Evolutionary conservation across 371 early-diverging fungal genomes (phyloP).

Genomic region (Chytridiales sp.): DNA sequence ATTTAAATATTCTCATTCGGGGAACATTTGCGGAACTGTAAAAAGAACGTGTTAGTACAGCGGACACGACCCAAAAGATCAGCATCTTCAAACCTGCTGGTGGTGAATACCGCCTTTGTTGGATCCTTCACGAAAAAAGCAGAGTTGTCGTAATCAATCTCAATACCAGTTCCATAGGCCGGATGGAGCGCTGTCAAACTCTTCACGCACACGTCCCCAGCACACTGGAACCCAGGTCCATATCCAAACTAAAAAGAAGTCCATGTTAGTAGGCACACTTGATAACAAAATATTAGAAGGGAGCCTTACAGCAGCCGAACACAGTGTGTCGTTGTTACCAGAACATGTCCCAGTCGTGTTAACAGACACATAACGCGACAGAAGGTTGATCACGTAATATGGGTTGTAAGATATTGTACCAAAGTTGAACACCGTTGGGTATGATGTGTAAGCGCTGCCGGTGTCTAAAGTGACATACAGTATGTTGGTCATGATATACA

Average conservation of each 20-base stretch:
- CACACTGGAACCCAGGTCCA: no score
- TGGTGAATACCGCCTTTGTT: conserved; percentile 65
- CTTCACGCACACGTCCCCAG: conserved; percentile 52
- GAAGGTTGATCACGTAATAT: conserved; percentile 18
- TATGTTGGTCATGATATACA: not conserved
- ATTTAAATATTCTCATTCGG: conserved; percentile 57
- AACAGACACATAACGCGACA: conserved; percentile 31
- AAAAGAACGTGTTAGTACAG: not conserved
- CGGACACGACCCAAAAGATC: not conserved
- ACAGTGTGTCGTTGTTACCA: no score
- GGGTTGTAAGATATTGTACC: conserved; percentile 11
- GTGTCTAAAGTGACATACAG: not conserved
- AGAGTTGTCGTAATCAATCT: conserved; percentile 52
- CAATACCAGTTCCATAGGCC: conserved; percentile 72
- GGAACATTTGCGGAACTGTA: conserved; percentile 54
- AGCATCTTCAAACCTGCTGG: conserved; percentile 62
- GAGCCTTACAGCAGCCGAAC: no score
- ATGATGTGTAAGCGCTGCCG: conserved; percentile 7
- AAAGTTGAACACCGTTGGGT: conserved; percentile 21
- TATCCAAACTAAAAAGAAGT: no score
- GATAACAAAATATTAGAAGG: no score
- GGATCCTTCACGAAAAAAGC: conserved; percentile 58
- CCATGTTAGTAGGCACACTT: no score
- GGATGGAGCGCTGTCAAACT: conserved; percentile 64
- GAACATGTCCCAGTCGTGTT: conserved; percentile 11